Evolutionary conservation across 225 moss, liverwort and hornwort species (phyloP).

Genomic region (Marchantia paleacea): DNA sequence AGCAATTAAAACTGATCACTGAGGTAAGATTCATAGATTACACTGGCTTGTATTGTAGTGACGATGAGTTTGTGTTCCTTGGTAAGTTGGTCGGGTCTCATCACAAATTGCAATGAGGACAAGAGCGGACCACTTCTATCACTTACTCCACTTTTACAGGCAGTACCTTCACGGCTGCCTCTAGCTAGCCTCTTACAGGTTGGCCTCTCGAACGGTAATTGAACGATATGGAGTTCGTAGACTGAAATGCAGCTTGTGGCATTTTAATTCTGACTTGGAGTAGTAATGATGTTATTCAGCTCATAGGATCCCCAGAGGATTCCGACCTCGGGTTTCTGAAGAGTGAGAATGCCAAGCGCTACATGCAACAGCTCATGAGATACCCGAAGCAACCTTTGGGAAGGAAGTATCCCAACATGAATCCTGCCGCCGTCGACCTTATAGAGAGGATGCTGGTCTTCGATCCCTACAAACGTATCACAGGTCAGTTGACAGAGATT

Average conservation of each 20-base stretch:
- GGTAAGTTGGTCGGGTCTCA: not conserved
- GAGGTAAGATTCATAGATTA: conserved; percentile 27
- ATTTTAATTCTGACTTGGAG: not conserved
- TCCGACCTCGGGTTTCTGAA: conserved; percentile 50
- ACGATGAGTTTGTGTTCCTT: not conserved
- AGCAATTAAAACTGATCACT: conserved; percentile 51
- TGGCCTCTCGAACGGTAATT: too few species aligned
- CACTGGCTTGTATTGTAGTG: not conserved
- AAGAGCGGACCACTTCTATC: not conserved
- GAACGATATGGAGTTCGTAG: too few species aligned
- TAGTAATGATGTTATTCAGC: conserved; percentile 22
- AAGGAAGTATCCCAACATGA: conserved; percentile 41
- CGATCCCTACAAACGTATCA: conserved; percentile 50
- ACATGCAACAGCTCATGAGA: conserved; percentile 41
- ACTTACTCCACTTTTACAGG: too few species aligned
- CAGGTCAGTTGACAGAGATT: conserved; percentile 29
- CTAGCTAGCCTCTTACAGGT: too few species aligned
- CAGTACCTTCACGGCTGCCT: too few species aligned
- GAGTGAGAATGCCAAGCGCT: conserved; percentile 49
- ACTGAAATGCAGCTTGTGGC: not conserved
- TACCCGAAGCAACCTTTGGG: conserved; percentile 44
- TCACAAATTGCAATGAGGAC: not conserved
- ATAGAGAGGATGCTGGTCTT: conserved; percentile 55
- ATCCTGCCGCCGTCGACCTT: conserved; percentile 48
- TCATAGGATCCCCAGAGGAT: conserved; percentile 54